phyloP scores from a whole-genome alignment of 225 moss, liverwort and hornwort species.

The Sphagnum contortum region DNA sequence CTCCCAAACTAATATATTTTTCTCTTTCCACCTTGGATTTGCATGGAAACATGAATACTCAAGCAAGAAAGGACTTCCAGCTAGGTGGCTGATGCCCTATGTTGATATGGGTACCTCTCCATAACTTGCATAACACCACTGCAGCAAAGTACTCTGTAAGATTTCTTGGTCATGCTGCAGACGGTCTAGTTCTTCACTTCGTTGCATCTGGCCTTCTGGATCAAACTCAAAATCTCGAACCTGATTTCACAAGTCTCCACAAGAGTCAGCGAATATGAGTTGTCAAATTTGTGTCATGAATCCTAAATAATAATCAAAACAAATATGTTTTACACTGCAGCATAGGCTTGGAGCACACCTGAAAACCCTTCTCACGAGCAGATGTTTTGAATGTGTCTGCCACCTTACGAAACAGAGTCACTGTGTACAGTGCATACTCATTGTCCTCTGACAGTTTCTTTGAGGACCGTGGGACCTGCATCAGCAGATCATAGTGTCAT shows the following conservation, averaged over 20 bases:
- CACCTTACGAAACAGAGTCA: conserved; percentile 49
- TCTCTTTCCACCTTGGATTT: too few species aligned
- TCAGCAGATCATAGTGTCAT: conserved; percentile 3
- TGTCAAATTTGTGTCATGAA: neutral
- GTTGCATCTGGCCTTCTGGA: conserved; percentile 28
- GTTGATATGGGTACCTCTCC: conserved; percentile 31
- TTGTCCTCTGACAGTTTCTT: conserved; percentile 56
- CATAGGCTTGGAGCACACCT: conserved; percentile 14
- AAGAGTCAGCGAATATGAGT: neutral
- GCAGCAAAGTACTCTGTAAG: conserved; percentile 37
- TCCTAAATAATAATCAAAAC: neutral
- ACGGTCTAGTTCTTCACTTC: conserved; percentile 34
- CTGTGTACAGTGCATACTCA: conserved; percentile 56
- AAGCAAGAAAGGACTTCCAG: neutral
- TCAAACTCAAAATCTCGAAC: conserved; percentile 42
- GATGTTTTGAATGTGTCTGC: conserved; percentile 48
- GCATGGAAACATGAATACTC: neutral
- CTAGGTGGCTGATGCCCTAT: neutral
- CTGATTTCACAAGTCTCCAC: conserved; percentile 6
- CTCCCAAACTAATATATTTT: too few species aligned
- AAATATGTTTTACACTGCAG: neutral
- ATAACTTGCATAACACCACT: conserved; percentile 70
- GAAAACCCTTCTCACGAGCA: conserved; percentile 50
- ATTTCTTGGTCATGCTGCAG: conserved; percentile 30
- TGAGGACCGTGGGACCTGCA: conserved; percentile 58